A percentile compares a stretch with the other conserved stretches of the same genome.
These are phyloP conservation scores for Xylariaceae sp. DNA, from an alignment of 2,329 filamentous ascomycete genomes.

Conservation along the genomic window DNA sequence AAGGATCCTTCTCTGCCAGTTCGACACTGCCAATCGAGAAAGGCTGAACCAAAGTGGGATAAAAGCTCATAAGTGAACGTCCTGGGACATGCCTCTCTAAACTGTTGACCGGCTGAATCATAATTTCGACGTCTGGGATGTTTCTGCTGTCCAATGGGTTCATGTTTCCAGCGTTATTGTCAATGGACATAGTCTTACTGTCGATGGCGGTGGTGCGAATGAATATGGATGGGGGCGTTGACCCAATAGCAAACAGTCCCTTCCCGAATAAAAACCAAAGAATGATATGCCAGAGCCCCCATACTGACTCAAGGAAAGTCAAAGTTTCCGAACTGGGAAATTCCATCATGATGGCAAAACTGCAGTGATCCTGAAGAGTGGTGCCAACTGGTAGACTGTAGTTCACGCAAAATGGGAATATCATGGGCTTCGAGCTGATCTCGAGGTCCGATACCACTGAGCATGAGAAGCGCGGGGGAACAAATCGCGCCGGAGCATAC, in stretches of 20 bases:
- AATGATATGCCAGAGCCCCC: slow-evolving; percentile 27
- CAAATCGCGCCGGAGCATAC: too few relatives aligned
- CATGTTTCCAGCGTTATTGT: slow-evolving; percentile 1
- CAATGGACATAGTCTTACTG: slow-evolving; percentile 23
- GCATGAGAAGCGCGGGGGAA: too few relatives aligned
- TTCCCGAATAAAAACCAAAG: slow-evolving; percentile 28
- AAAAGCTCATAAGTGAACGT: slow-evolving; percentile 7
- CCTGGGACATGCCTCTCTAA: slow-evolving; percentile 5
- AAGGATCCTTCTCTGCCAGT: slow-evolving; percentile 6
- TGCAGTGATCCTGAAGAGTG: slow-evolving; percentile 28
- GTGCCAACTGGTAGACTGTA: slow-evolving; percentile 18
- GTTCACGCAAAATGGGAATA: too few relatives aligned
- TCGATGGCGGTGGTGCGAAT: slow-evolving; percentile 27
- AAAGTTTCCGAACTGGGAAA: slow-evolving; percentile 25
- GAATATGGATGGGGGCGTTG: slow-evolving; percentile 21
- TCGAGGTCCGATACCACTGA: too few relatives aligned
- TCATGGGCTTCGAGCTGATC: too few relatives aligned
- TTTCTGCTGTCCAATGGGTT: slow-evolving; percentile 3
- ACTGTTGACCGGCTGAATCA: slow-evolving; percentile 8
- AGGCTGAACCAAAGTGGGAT: slow-evolving; percentile 11
- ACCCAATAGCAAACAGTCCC: slow-evolving; percentile 24
- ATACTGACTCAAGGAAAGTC: slow-evolving; percentile 18
- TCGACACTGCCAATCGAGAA: slow-evolving; percentile 7
- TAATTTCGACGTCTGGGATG: slow-evolving; percentile 15
- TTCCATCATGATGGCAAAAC: slow-evolving; percentile 26